Base-by-base conservation (phyloP, 768 basidiomycete genomes). In the Lactarius hengduanensis region DNA sequence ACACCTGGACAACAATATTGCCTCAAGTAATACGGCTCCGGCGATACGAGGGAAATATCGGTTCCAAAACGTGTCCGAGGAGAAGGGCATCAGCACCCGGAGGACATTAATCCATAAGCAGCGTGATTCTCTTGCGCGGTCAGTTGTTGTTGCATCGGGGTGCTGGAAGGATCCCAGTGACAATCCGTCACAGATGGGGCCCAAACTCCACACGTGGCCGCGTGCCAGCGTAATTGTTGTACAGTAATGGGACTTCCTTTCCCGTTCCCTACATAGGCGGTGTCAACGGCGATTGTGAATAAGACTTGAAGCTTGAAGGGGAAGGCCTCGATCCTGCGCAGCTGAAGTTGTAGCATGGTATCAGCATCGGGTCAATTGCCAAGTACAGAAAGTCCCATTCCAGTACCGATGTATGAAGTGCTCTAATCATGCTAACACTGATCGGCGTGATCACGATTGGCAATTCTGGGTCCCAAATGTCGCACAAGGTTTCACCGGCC, bases 41-140 rank as follows among this genome's bases (percentile, higher is more conserved):
- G 50, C 50, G 50, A 53, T 53, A 53, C 22, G 22, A 53, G 22
- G 50, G 50, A 50, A 26, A 26, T 53, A 53, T 53, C 50, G 50
- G 26, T 28, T 13, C 26, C 50, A 53, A 53, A 15, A 15, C 22
- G 26, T 15, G 50, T 62, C 65, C 65, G 65, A 66, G 61, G 65
- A 62, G 45, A 54, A 57, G 61, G 65, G 7, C 45, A 66, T 62
- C 22, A 3, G 47, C 50, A 47, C 28, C 65, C 61, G 61, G 43
- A 30, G 38, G 15, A 26, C 26, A 57, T 57, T 41, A 57, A 53
- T 13, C 50, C 50, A 26, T 53, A 53, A 26, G 13, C 6, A 28
- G 50, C 4, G 22, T 26, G 50, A 7, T 53, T 53, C 47, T 50
- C 22, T 50, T 22, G 22, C 50, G 50, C 8, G 5, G 26, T 26